Evolutionary conservation across 306 rosid species (phyloP).

Genomic region (Trifolium subterraneum): DNA sequence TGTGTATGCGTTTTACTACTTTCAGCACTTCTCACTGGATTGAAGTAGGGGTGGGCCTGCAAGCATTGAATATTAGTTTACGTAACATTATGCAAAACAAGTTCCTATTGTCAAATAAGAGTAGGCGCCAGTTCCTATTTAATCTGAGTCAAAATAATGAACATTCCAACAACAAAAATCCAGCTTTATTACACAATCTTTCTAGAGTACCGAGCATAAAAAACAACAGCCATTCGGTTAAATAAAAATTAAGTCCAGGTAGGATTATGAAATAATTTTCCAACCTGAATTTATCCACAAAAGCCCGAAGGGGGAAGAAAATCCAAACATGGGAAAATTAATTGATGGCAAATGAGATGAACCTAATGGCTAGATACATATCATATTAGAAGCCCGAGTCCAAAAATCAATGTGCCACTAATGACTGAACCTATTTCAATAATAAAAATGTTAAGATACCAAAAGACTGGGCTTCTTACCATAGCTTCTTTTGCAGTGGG

Average conservation of each 20-base stretch:
- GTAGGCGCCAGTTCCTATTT: neutral
- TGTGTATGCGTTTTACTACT: constrained; percentile 72
- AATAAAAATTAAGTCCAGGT: neutral
- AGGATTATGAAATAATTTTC: neutral
- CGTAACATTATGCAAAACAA: neutral
- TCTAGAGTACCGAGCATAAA: too few relatives aligned
- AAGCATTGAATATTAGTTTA: constrained; percentile 31
- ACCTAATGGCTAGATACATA: neutral
- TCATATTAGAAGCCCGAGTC: constrained; percentile 21
- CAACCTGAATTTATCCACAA: neutral
- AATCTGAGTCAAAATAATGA: neutral
- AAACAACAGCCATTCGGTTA: neutral
- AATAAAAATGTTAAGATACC: neutral
- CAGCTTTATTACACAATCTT: too few relatives aligned
- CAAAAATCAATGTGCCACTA: constrained; percentile 6
- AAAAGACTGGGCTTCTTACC: constrained; percentile 54
- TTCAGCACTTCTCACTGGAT: constrained; percentile 77
- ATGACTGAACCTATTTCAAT: neutral
- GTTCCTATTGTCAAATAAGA: constrained; percentile 14
- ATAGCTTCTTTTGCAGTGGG: constrained; percentile 95
- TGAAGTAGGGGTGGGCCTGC: constrained; percentile 91
- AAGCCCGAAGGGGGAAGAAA: neutral
- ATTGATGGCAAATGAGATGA: constrained; percentile 2
- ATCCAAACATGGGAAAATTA: constrained; percentile 3
- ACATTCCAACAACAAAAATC: too few relatives aligned